These are phyloP conservation scores for Penicillium sp. DNA, from an alignment of 2,329 filamentous ascomycete genomes.

Conservation along the genomic window DNA sequence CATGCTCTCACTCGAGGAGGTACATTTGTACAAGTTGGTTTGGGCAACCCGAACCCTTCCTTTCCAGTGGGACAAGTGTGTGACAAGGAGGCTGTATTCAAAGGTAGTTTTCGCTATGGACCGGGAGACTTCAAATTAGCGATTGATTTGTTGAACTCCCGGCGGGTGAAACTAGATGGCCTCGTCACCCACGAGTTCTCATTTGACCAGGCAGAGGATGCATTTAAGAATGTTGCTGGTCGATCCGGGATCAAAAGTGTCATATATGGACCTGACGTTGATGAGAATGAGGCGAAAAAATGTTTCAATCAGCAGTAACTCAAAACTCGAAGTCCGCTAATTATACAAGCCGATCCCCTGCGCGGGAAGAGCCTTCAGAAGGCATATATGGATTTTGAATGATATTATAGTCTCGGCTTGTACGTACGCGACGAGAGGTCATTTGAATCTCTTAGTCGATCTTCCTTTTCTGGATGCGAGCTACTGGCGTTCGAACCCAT, in stretches of 20 bases:
- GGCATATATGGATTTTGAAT: too few species aligned
- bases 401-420: too few species aligned
- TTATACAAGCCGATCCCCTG: too few species aligned
- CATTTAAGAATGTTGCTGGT: constrained; percentile 79
- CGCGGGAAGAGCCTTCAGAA: too few species aligned
- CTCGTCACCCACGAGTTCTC: constrained; percentile 74
- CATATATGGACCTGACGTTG: constrained; percentile 38
- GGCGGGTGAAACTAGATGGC: constrained; percentile 71
- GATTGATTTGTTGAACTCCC: constrained; percentile 68
- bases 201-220: constrained; percentile 79
- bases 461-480: too few species aligned
- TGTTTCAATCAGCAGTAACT: neutral
- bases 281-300: constrained; percentile 18
- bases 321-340: too few species aligned
- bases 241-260: constrained; percentile 61
- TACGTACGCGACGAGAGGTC: too few species aligned
- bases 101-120: constrained; percentile 84
- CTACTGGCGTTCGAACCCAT: constrained; percentile 9
- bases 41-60: constrained; percentile 79
- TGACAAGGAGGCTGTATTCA: constrained; percentile 80
- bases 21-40: constrained; percentile 78
- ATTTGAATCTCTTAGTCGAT: too few species aligned
- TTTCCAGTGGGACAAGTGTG: constrained; percentile 74
- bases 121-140: constrained; percentile 82
- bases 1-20: constrained; percentile 70